phyloP scores from a whole-genome alignment of 345 rosid genomes.

The Arabidopsis thaliana region DNA sequence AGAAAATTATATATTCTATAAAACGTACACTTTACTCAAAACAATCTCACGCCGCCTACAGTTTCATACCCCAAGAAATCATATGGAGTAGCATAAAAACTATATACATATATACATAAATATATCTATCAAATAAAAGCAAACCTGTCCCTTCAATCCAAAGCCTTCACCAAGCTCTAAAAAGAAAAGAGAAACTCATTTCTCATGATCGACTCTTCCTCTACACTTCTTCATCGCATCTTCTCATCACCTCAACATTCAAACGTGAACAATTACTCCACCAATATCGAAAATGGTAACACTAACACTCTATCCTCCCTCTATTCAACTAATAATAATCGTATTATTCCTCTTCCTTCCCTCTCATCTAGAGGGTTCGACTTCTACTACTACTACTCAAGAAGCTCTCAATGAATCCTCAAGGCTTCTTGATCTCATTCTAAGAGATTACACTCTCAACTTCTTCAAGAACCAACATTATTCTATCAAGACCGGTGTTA shows the following conservation, averaged over 20 bases:
- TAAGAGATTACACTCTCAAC: constrained; percentile 79
- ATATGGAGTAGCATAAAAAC: constrained; percentile 15
- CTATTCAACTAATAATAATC: constrained; percentile 8
- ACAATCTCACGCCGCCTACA: constrained; percentile 35
- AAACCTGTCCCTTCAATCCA: constrained; percentile 44
- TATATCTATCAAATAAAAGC: background rate
- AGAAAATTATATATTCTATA: too few relatives aligned
- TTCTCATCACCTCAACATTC: constrained; percentile 30
- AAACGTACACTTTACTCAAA: constrained; percentile 45
- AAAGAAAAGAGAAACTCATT: constrained; percentile 1
- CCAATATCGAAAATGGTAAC: constrained; percentile 33
- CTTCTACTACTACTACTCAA: constrained; percentile 40
- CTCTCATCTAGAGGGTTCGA: constrained; percentile 24
- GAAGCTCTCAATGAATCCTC: constrained; percentile 57
- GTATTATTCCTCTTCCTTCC: constrained; percentile 24
- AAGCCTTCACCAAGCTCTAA: constrained; percentile 42
- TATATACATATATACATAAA: background rate
- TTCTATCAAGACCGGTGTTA: constrained; percentile 59
- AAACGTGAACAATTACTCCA: constrained; percentile 20
- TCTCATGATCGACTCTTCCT: constrained; percentile 37
- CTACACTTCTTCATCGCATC: constrained; percentile 27
- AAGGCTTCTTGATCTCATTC: constrained; percentile 70
- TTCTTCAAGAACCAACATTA: constrained; percentile 51
- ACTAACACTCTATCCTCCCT: constrained; percentile 23
- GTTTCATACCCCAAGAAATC: constrained; percentile 9